Conservation (phyloP, 2,329 filamentous ascomycete genomes). For the Fusarium praegraminearum region DNA sequence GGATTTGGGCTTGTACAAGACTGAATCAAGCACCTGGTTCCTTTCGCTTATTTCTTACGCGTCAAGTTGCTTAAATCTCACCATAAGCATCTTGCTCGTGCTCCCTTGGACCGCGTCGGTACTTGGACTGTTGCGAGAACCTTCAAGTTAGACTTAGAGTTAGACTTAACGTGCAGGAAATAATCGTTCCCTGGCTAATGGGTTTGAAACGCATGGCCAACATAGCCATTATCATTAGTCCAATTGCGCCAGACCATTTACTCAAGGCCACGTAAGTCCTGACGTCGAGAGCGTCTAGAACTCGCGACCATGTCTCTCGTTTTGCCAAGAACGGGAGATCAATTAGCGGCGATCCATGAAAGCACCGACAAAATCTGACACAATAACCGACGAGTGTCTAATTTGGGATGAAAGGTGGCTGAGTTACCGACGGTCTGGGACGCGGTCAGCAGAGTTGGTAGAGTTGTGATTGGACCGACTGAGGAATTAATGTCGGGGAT, state of each 20-base stretch:
- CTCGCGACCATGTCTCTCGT: background rate
- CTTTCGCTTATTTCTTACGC: background rate
- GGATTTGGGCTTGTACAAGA: accelerated
- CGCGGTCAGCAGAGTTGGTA: background rate
- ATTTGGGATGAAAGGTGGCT: background rate
- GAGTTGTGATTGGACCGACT: background rate
- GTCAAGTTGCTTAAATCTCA: too few relatives aligned
- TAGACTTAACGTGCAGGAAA: background rate
- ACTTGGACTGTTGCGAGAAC: accelerated
- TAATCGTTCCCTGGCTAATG: background rate
- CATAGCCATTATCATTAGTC: background rate
- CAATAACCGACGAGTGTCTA: background rate
- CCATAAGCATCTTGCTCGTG: too few relatives aligned
- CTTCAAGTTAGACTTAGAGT: background rate
- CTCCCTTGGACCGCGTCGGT: accelerated
- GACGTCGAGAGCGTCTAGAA: background rate
- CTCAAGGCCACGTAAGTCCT: background rate
- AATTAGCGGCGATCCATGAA: background rate
- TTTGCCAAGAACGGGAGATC: background rate
- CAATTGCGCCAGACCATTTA: background rate
- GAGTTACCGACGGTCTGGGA: background rate
- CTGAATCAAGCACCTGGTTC: background rate
- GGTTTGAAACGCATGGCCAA: background rate
- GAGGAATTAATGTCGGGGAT: accelerated
- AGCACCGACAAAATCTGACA: background rate